A percentile compares a stretch with the other conserved stretches of the same genome.
phyloP scores from a whole-genome alignment of 306 rosid genomes.

The Lathyrus aphaca region DNA sequence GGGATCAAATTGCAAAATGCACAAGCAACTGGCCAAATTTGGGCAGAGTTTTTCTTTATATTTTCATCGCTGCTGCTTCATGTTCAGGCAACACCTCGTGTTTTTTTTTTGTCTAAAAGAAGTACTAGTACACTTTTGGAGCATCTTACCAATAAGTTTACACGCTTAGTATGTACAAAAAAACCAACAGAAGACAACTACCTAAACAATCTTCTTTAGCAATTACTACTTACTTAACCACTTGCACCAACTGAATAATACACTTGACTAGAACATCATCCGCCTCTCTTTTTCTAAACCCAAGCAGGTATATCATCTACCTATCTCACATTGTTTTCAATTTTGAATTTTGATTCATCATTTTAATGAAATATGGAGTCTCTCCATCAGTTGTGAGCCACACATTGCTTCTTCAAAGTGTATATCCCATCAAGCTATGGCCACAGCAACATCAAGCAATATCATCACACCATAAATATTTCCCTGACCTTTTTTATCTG shows the following conservation, averaged over 20 bases:
- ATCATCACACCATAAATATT: constrained; percentile 30
- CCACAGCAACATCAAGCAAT: constrained; percentile 36
- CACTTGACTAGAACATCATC: constrained; percentile 41
- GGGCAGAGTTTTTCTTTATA: background rate
- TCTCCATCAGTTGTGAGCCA: constrained; percentile 40
- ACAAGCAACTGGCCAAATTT: constrained; percentile 34
- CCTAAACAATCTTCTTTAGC: constrained; percentile 36
- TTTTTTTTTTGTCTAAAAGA: background rate
- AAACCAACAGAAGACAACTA: constrained; percentile 38
- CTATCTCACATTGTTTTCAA: constrained; percentile 22
- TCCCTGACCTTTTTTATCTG: constrained; percentile 39
- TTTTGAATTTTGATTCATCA: constrained; percentile 22
- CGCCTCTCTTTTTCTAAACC: constrained; percentile 30
- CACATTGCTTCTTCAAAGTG: constrained; percentile 49
- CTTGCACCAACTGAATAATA: constrained; percentile 35
- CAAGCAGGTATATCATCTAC: constrained; percentile 31
- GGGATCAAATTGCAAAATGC: constrained; percentile 20
- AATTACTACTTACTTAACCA: constrained; percentile 25
- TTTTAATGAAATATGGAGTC: background rate
- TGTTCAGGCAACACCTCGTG: constrained; percentile 37
- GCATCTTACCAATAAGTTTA: constrained; percentile 27
- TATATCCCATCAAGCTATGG: constrained; percentile 30
- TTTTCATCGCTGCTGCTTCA: constrained; percentile 38
- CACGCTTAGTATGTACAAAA: constrained; percentile 41
- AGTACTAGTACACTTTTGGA: constrained; percentile 18